phyloP scores from a whole-genome alignment of 2,329 filamentous ascomycete genomes.

The Botrytis byssoidea region DNA sequence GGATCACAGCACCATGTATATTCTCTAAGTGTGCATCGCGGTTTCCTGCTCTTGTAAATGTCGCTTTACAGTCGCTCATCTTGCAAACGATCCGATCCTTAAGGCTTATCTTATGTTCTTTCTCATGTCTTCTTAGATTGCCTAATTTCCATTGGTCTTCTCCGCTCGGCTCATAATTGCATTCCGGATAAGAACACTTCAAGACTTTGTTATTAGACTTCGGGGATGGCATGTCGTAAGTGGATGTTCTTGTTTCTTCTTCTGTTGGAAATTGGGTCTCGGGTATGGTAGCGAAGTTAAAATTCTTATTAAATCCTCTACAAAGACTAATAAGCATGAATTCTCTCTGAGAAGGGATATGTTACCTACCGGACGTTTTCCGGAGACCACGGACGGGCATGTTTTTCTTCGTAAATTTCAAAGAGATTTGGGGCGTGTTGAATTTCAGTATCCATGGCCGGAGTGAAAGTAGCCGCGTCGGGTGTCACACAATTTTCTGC shows the following conservation, averaged over 20 bases:
- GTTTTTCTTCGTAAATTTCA: background rate
- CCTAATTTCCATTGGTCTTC: constrained; percentile 34
- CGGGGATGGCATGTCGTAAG: background rate
- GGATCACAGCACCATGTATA: rapidly evolving
- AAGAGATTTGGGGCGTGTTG: background rate
- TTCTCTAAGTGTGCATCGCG: constrained; percentile 26
- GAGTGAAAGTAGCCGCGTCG: too few species aligned
- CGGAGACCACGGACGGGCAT: background rate
- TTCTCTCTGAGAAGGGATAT: background rate
- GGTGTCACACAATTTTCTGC: rapidly evolving
- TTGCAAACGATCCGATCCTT: constrained; percentile 26
- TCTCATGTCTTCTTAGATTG: constrained; percentile 33
- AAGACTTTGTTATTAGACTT: background rate
- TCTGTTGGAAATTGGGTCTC: background rate
- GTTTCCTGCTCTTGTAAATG: constrained; percentile 34
- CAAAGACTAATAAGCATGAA: background rate
- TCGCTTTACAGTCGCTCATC: constrained; percentile 27
- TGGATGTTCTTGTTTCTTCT: background rate
- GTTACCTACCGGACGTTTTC: background rate
- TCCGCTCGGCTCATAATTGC: constrained; percentile 29
- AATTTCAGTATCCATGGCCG: too few species aligned
- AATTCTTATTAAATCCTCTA: background rate
- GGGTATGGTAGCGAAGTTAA: background rate
- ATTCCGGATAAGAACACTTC: constrained; percentile 16
- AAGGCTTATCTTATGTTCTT: constrained; percentile 26